phyloP scores from a whole-genome alignment of 352 stramenopile genomes.

The Salisapilia sapeloensis region DNA sequence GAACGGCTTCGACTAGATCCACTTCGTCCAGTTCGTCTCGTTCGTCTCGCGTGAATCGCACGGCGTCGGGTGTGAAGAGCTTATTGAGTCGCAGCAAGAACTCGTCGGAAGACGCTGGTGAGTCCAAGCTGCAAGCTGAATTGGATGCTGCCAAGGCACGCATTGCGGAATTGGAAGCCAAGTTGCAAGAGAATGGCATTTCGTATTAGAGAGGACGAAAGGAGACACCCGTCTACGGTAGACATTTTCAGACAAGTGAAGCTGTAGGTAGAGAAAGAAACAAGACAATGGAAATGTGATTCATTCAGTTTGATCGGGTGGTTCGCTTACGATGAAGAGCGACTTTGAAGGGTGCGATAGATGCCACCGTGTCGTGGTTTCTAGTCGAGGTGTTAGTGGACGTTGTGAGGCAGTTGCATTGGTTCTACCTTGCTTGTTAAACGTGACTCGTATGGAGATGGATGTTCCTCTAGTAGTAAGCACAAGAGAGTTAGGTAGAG shows the following conservation, averaged over 20 bases:
- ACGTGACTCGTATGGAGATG: neutral
- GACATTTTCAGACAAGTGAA: too few species aligned
- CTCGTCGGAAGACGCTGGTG: conserved; percentile 15
- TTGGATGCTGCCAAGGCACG: conserved; percentile 64
- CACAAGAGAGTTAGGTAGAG: neutral
- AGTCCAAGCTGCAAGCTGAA: conserved; percentile 57
- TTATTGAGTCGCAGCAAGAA: conserved; percentile 1
- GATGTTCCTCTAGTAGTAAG: neutral
- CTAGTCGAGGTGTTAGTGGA: neutral
- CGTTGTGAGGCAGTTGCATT: conserved; percentile 2
- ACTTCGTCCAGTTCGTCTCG: too few species aligned
- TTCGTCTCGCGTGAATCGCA: conserved; percentile 20
- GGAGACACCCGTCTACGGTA: too few species aligned
- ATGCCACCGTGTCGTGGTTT: conserved; percentile 51
- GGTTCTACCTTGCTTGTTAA: neutral
- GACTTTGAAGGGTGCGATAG: conserved; percentile 37
- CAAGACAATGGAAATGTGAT: too few species aligned
- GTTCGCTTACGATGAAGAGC: conserved; percentile 7
- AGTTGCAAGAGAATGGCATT: conserved; percentile 61
- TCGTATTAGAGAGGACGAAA: conserved; percentile 64
- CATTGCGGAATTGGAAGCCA: conserved; percentile 73
- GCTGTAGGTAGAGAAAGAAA: too few species aligned
- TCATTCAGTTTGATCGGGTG: too few species aligned
- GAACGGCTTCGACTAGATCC: conserved; percentile 2
- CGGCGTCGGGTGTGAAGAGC: conserved; percentile 4